Conservation (phyloP, 495 filamentous ascomycete genomes). For the Margaritispora aquatica region DNA sequence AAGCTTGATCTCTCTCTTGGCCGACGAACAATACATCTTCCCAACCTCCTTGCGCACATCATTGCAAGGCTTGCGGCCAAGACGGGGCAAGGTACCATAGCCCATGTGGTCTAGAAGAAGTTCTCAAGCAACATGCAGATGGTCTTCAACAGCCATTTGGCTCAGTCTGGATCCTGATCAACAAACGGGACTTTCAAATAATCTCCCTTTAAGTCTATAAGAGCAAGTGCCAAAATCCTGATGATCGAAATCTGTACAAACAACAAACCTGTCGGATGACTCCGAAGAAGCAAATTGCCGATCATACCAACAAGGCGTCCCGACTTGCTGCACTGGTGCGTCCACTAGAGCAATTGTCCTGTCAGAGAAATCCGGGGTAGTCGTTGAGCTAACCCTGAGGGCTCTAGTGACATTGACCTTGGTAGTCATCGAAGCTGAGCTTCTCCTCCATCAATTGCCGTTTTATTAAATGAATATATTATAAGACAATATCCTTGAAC, state of each 20-base stretch:
- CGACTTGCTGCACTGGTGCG: neutral
- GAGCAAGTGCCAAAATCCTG: too few species aligned
- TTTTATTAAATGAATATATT: too few species aligned
- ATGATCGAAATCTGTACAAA: too few species aligned
- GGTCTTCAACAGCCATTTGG: too few species aligned
- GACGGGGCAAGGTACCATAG: neutral
- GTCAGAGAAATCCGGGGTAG: conserved; percentile 24
- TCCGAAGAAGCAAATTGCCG: neutral
- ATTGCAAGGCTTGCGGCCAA: neutral
- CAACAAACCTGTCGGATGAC: neutral
- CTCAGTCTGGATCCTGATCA: too few species aligned
- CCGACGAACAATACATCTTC: neutral
- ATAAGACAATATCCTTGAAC: too few species aligned
- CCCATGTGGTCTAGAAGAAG: too few species aligned
- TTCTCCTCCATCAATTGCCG: too few species aligned
- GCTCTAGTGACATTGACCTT: neutral
- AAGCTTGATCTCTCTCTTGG: neutral
- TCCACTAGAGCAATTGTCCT: conserved; percentile 13
- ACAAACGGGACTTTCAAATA: too few species aligned
- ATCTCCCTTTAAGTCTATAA: too few species aligned
- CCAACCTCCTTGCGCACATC: conserved; percentile 1
- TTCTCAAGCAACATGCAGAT: neutral
- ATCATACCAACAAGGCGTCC: neutral
- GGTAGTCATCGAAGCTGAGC: neutral
- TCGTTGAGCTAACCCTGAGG: neutral